Evolutionary conservation across 2,329 filamentous ascomycete species (phyloP).

Genomic region (Calonectria multiphialidica): DNA sequence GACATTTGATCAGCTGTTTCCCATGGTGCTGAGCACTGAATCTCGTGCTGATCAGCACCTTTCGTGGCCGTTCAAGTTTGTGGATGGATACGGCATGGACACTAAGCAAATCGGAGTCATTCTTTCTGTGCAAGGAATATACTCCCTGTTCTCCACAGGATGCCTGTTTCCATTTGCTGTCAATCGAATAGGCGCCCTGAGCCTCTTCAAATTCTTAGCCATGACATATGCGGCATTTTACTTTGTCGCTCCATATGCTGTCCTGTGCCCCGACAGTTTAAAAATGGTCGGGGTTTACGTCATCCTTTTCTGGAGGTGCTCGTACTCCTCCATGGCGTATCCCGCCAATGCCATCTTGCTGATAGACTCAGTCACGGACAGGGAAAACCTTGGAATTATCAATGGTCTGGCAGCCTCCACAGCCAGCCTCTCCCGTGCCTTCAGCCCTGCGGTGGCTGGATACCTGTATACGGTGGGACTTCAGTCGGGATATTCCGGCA

Average conservation of each 20-base stretch:
- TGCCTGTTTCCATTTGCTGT: conserved; percentile 86
- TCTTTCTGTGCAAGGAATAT: conserved; percentile 87
- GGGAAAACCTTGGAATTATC: conserved; percentile 87
- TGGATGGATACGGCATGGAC: conserved; percentile 85
- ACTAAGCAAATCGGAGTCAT: conserved; percentile 89
- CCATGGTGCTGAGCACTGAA: conserved; percentile 86
- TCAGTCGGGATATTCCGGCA: conserved; percentile 82
- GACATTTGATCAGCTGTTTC: conserved; percentile 93
- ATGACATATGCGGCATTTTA: conserved; percentile 90
- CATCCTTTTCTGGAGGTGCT: conserved; percentile 91
- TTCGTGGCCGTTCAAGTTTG: conserved; percentile 87
- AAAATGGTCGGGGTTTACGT: conserved; percentile 82
- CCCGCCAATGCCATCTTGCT: conserved; percentile 90
- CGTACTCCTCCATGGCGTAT: conserved; percentile 90
- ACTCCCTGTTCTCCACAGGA: conserved; percentile 89
- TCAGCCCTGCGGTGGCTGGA: conserved; percentile 90
- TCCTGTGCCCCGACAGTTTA: conserved; percentile 79
- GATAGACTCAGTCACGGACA: conserved; percentile 87
- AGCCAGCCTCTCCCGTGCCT: conserved; percentile 87
- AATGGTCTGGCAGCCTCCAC: conserved; percentile 94
- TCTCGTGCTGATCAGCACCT: conserved; percentile 61
- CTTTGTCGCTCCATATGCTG: conserved; percentile 87
- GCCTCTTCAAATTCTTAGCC: conserved; percentile 84
- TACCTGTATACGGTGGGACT: conserved; percentile 86
- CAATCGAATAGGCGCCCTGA: conserved; percentile 79